phyloP scores from a whole-genome alignment of 306 rosid genomes.

The Argentina anserina region DNA sequence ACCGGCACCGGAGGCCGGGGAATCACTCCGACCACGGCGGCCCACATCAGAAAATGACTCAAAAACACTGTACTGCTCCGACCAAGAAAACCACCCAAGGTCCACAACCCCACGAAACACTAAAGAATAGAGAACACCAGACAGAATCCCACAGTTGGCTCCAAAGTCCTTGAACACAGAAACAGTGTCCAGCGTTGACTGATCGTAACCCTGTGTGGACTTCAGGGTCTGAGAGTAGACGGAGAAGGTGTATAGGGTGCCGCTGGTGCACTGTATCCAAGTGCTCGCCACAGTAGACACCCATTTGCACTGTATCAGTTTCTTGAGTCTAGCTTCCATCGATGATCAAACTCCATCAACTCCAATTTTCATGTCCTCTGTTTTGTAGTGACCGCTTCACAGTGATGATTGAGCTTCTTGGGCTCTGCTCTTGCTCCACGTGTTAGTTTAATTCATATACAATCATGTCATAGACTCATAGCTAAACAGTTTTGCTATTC shows the following conservation, averaged over 20 bases:
- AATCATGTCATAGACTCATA: background rate
- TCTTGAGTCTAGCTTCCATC: constrained; percentile 2
- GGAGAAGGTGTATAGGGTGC: constrained; percentile 31
- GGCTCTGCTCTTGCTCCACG: background rate
- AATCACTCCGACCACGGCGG: constrained; percentile 20
- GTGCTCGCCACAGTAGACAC: constrained; percentile 28
- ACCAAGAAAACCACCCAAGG: constrained; percentile 15
- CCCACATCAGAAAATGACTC: constrained; percentile 29
- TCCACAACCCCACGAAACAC: background rate
- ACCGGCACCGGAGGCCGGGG: constrained; percentile 17
- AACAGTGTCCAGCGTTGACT: constrained; percentile 25
- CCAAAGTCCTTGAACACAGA: constrained; percentile 34
- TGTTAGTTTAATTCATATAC: background rate
- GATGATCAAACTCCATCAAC: background rate
- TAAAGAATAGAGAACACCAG: constrained; percentile 26
- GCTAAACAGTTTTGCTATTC: background rate
- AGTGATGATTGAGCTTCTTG: background rate
- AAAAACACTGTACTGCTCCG: constrained; percentile 22
- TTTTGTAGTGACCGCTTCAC: background rate
- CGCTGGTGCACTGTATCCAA: constrained; percentile 30
- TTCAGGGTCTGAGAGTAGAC: constrained; percentile 27
- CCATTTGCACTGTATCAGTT: constrained; percentile 5
- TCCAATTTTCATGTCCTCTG: background rate
- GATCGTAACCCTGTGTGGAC: constrained; percentile 20
- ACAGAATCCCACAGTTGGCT: constrained; percentile 24